Evolutionary conservation across 2,329 filamentous ascomycete species (phyloP).

Genomic region (Penicillium sp.): DNA sequence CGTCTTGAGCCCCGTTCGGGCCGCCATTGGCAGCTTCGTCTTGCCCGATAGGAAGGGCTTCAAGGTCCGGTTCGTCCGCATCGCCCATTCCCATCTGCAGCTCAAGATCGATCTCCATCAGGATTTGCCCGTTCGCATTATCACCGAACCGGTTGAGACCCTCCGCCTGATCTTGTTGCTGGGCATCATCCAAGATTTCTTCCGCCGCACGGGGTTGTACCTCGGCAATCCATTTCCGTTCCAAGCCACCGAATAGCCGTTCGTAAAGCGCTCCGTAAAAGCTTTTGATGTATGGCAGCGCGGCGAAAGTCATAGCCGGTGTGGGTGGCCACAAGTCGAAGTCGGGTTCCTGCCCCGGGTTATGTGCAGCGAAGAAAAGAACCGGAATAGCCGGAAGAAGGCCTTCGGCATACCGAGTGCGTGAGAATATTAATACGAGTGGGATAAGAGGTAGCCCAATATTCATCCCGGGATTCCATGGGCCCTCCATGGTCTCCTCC

Average conservation of each 20-base stretch:
- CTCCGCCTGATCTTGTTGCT: constrained; percentile 35
- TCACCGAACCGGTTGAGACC: constrained; percentile 27
- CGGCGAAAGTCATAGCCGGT: constrained; percentile 63
- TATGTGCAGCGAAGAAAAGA: constrained; percentile 51
- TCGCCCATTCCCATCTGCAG: constrained; percentile 51
- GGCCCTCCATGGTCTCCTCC: constrained; percentile 34
- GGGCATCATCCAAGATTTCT: constrained; percentile 33
- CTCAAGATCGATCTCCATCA: constrained; percentile 52
- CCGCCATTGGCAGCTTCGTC: constrained; percentile 24
- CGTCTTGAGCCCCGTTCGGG: constrained; percentile 26
- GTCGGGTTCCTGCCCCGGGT: constrained; percentile 47
- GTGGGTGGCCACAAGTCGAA: constrained; percentile 64
- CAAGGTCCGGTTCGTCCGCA: constrained; percentile 39
- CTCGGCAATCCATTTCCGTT: constrained; percentile 61
- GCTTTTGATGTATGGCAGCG: constrained; percentile 63
- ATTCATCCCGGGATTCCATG: constrained; percentile 52
- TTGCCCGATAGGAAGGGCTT: constrained; percentile 22
- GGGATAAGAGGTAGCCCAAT: constrained; percentile 67
- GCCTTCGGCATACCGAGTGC: constrained; percentile 62
- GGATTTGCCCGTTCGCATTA: constrained; percentile 41
- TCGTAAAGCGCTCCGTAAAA: constrained; percentile 64
- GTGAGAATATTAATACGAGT: constrained; percentile 64
- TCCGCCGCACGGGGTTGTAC: constrained; percentile 57
- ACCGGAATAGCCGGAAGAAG: constrained; percentile 63
- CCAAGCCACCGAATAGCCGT: constrained; percentile 55